These are phyloP conservation scores for Cystofilobasidium macerans DNA, from an alignment of 768 basidiomycete genomes.

Conservation along the genomic window DNA sequence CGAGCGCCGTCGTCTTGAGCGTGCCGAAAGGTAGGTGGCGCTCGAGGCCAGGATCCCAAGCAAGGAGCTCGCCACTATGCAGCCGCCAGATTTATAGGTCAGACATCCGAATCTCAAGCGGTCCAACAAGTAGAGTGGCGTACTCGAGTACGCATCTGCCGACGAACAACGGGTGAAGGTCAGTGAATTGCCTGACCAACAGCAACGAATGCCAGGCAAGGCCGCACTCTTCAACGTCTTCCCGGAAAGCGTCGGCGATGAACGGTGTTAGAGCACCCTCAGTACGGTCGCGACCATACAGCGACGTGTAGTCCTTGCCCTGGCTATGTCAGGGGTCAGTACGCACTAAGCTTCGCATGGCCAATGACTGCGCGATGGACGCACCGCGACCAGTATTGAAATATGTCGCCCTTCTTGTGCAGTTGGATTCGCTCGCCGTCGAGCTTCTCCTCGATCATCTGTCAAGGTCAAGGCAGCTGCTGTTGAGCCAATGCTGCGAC, in stretches of 20 bases:
- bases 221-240: constrained; percentile 66
- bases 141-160: constrained; percentile 71
- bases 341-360: no score
- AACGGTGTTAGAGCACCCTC: constrained; percentile 78
- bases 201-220: no score
- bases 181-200: not conserved
- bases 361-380: no score
- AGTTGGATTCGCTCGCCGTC: constrained; percentile 95
- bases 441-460: constrained; percentile 87
- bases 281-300: constrained; percentile 63
- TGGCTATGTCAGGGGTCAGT: constrained; percentile 47
- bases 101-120: no score
- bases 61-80: constrained; percentile 80
- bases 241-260: constrained; percentile 65
- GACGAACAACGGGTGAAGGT: not conserved
- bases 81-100: not conserved
- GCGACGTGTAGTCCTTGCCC: constrained; percentile 77
- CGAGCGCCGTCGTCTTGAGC: constrained; percentile 80
- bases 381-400: constrained; percentile 83
- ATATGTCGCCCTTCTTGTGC: constrained; percentile 82
- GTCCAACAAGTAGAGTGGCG: not conserved
- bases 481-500: not conserved
- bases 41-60: constrained; percentile 66
- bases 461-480: constrained; percentile 34
- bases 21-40: constrained; percentile 67